Evolutionary conservation across 2,329 filamentous ascomycete genomes (phyloP), one percentile per base, ranked within the genome.

Genomic region (Stromatinia cepivora): DNA sequence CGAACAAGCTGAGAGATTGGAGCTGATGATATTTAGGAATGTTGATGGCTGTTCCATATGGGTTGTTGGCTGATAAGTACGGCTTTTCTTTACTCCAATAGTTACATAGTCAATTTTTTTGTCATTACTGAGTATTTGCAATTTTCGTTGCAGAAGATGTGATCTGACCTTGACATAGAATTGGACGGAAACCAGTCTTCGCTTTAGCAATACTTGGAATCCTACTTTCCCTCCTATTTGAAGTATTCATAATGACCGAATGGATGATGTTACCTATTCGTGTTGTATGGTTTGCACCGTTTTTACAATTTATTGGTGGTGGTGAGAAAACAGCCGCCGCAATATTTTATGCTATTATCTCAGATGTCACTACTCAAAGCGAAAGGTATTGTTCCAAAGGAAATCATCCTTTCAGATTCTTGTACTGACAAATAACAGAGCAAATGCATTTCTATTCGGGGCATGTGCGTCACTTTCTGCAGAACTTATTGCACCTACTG

Each of bases 151-250:
- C 28, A 20, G 3, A 63, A 52, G 22, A 5, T 5, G 20, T 39
- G 25, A 72, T 39, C n/a, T 67, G 56, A 67, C 45, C 20, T 63
- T 17, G 6, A 53, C 10, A 39, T 22, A 75, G 73, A 70, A 75
- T 82, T 52, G 80, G 80, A 9, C 76, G 80, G 39, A 80, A 79
- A 53, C 75, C 76, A 11, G 78, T 81, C 22, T 78, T 79, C 58
- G 73, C 75, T 1, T 54, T 80, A 25, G 67, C 77, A 31, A 70
- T 81, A 6, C 28, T 72, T 20, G 80, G 81, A 5, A 72, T 80
- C 45, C 57, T 76, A 6, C 59, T 81, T 0, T 57, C 73, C 20
- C 58, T 76, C 3, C 45, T 77, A 1, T 78, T 76, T 64, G 73
- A 77, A 20, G 76, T 81, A 36, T 59, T 75, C 15, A 74, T 82